Evolutionary conservation across 2,329 filamentous ascomycete species (phyloP).

Genomic region (Xylariomycetidae sp.): DNA sequence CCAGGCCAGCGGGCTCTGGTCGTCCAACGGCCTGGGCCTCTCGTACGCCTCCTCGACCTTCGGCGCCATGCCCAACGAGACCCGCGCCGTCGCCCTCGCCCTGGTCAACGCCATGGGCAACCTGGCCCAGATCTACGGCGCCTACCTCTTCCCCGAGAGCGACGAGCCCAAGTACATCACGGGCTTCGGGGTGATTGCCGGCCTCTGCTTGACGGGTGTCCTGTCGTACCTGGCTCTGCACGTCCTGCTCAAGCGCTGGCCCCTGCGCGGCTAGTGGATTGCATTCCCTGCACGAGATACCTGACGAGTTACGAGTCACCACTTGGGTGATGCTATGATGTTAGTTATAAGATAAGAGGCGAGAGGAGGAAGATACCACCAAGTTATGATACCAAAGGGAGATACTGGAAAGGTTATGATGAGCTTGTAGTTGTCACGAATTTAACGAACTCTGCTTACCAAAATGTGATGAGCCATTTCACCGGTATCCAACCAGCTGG

Average conservation of each 20-base stretch:
- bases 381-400: no score
- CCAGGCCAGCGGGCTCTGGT: conserved; percentile 50
- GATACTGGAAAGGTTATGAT: no score
- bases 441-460: no score
- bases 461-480: no score
- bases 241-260: background rate
- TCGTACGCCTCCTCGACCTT: conserved; percentile 48
- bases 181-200: conserved; percentile 19
- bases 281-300: no score
- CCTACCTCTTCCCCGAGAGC: conserved; percentile 24
- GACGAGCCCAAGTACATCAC: conserved; percentile 18
- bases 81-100: conserved; percentile 45
- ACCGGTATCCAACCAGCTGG: no score
- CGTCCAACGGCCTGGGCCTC: conserved; percentile 44
- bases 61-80: conserved; percentile 40
- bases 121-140: conserved; percentile 48
- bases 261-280: background rate
- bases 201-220: conserved; percentile 18
- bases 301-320: no score
- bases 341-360: no score
- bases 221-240: conserved; percentile 2
- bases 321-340: no score
- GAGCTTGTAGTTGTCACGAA: no score
- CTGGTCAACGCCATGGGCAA: conserved; percentile 50
- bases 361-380: no score